phyloP scores from a whole-genome alignment of 2,329 filamentous ascomycete species.

The Beauveria medogensis region DNA sequence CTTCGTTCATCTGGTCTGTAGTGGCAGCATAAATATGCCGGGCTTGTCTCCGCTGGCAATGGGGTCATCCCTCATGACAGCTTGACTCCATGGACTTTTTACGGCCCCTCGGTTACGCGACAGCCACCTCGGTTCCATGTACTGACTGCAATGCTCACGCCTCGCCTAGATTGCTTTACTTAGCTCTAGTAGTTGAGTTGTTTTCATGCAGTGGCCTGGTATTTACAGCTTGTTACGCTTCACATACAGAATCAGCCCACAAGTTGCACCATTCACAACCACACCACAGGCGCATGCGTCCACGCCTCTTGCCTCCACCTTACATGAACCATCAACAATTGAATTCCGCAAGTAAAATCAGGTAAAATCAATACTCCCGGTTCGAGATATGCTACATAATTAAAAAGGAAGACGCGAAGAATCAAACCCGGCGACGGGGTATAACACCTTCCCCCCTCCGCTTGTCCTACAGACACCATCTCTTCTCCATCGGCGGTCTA shows the following conservation, averaged over 20 bases:
- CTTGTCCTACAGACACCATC: not conserved
- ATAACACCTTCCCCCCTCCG: not conserved
- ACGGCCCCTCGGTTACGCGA: not conserved
- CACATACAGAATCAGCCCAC: not conserved
- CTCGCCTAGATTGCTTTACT: too few species aligned
- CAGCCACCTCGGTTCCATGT: not conserved
- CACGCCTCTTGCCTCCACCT: not conserved
- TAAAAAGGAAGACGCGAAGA: slow-evolving; percentile 1
- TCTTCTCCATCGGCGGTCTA: slow-evolving; percentile 1
- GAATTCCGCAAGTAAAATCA: not conserved
- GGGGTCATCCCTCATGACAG: not conserved
- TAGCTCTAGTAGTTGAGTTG: too few species aligned
- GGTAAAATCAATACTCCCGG: slow-evolving; percentile 4
- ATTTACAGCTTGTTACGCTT: not conserved
- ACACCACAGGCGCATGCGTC: not conserved
- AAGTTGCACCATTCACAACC: not conserved
- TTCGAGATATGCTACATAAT: slow-evolving; percentile 9
- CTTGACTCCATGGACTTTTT: not conserved
- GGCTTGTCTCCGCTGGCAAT: not conserved
- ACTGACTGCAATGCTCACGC: too few species aligned
- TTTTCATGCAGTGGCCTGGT: not conserved
- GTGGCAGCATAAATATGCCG: not conserved
- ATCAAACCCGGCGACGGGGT: slow-evolving; percentile 7
- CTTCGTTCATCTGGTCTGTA: not conserved
- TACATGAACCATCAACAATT: not conserved